A percentile compares a stretch with the other conserved stretches of the same genome.
Conservation (phyloP, 306 rosid species). For the Arachis stenosperma region DNA sequence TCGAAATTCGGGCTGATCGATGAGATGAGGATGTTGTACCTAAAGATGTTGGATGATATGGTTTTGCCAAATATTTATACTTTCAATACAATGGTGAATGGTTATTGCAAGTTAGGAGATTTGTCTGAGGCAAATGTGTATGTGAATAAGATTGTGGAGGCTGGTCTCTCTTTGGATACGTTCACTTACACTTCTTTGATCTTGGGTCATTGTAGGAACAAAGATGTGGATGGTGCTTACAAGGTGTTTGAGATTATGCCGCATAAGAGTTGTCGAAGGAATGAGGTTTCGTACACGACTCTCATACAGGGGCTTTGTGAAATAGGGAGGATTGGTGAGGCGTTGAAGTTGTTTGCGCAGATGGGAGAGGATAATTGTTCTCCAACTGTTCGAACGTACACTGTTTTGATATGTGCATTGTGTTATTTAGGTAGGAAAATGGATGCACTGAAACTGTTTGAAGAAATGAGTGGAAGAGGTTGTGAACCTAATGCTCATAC, state of each 20-base stretch:
- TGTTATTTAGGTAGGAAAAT: conserved; percentile 55
- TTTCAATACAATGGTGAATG: conserved; percentile 71
- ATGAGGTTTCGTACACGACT: conserved; percentile 65
- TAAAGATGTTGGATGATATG: conserved; percentile 57
- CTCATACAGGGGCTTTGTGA: conserved; percentile 71
- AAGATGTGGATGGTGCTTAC: conserved; percentile 58
- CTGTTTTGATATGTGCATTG: conserved; percentile 62
- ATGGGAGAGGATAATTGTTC: conserved; percentile 66
- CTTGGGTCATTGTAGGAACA: conserved; percentile 70
- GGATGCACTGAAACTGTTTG: conserved; percentile 52
- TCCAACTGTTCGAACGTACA: conserved; percentile 59
- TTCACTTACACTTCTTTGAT: conserved; percentile 74
- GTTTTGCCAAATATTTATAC: conserved; percentile 65
- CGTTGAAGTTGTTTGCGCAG: conserved; percentile 52
- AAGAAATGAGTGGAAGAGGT: conserved; percentile 58
- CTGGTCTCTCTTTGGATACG: conserved; percentile 59
- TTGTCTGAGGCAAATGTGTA: conserved; percentile 56
- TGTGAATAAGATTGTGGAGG: conserved; percentile 59
- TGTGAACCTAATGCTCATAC: conserved; percentile 71
- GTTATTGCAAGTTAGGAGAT: conserved; percentile 69
- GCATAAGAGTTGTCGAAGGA: conserved; percentile 50
- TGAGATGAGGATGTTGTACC: conserved; percentile 60
- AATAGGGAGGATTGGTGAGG: conserved; percentile 47
- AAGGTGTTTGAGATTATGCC: conserved; percentile 51
- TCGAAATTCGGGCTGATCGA: conserved; percentile 50